Evolutionary conservation across 208 protist genomes (phyloP).

Genomic region (Trypanosoma lewisi): DNA sequence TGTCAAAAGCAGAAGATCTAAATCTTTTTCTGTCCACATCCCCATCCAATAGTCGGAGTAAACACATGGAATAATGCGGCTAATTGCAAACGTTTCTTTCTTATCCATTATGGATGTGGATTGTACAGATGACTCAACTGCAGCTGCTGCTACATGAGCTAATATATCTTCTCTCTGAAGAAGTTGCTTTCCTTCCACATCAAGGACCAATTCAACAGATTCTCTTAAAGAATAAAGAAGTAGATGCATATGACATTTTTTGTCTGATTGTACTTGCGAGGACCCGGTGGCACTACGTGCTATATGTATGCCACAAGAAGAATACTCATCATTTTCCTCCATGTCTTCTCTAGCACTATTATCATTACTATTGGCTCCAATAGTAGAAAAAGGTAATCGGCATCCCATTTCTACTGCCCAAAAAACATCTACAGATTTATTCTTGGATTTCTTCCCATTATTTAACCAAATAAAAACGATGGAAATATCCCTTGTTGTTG

Average conservation of each 20-base stretch:
- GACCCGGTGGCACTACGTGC: conserved; percentile 50
- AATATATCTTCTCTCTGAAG: conserved; percentile 65
- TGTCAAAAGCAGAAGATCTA: conserved; percentile 72
- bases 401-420: conserved; percentile 64
- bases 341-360: neutral
- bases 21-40: conserved; percentile 52
- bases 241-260: conserved; percentile 76
- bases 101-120: conserved; percentile 4
- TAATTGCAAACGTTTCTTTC: conserved; percentile 45
- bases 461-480: conserved; percentile 71
- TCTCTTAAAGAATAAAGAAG: conserved; percentile 72
- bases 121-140: too few relatives aligned
- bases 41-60: conserved; percentile 77
- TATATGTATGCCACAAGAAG: conserved; percentile 65
- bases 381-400: conserved; percentile 9
- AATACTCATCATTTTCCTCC: neutral
- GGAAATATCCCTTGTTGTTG: conserved; percentile 59
- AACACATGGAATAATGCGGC: conserved; percentile 77
- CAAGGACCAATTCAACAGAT: conserved; percentile 73
- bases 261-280: conserved; percentile 53
- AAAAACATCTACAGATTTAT: conserved; percentile 61
- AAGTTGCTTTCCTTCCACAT: conserved; percentile 69
- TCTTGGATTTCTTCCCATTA: conserved; percentile 57
- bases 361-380: too few relatives aligned
- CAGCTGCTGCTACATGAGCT: conserved; percentile 37